Evolutionary conservation across 768 basidiomycete species (phyloP), one percentile per base, ranked within the genome.

Genomic region (Boletus rubropictus): DNA sequence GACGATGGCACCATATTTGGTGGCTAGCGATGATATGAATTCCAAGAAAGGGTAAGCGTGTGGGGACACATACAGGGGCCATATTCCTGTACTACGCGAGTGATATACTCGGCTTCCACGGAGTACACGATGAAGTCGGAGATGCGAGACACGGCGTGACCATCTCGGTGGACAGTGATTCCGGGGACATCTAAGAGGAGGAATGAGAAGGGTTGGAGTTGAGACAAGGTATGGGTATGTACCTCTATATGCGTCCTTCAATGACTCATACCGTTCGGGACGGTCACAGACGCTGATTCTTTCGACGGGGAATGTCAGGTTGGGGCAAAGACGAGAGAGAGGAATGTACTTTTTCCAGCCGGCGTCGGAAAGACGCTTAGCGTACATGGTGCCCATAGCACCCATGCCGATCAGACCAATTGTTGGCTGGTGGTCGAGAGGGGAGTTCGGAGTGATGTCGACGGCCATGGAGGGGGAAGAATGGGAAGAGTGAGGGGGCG

Each of bases 401-500:
- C 94, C 94, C 93, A 97, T 96, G 2, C 95, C 94, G 51, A 96
- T 96, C 42, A 96, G 72, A 2, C 94, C 94, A 32, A 98, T 87
- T 0, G 77, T 75, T 6, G 89, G 89, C 55, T 92, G 89, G 21
- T 71, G 63, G 5, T 72, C 68, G 2, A 61, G 17, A 5, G 76
- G 74, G 8, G 64, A 56, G 9, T 61, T 28, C 0, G 72, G 73
- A 1, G 55, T 52, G 25, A 69, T 46, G 37, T 70, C 57, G 41
- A 43, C 37, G 24, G 57, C n/a, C n/a, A n/a, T n/a, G n/a, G n/a
- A n/a, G n/a, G n/a, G n/a, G n/a, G n/a, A n/a, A n/a, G n/a, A 14
- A 3, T 5, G 10, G 24, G 24, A 8, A 25, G 24, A 25, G 8
- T 25, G 24, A 5, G 21, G 12, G 35, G 21, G 5, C 14, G 15